A percentile compares a stretch with the other conserved stretches of the same genome.
phyloP scores from a whole-genome alignment of 768 basidiomycete species.

The Nidularia pulvinata region DNA sequence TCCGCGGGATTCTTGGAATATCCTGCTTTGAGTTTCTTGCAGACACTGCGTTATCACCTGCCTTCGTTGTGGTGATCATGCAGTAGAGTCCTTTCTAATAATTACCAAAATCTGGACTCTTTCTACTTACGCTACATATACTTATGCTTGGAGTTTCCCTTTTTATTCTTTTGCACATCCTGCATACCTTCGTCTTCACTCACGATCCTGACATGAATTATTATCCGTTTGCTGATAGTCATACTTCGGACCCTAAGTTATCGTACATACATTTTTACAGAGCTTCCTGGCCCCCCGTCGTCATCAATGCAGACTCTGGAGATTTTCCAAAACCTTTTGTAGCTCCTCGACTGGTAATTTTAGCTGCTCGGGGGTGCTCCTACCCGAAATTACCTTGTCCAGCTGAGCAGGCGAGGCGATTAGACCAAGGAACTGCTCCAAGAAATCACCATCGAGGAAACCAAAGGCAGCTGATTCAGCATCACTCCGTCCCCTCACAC shows the following conservation, averaged over 20 bases:
- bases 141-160: too few relatives aligned
- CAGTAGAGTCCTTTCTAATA: constrained; percentile 2
- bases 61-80: constrained; percentile 18
- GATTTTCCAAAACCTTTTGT: constrained; percentile 40
- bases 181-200: not conserved
- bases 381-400: constrained; percentile 55
- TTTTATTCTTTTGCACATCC: constrained; percentile 1
- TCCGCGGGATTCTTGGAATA: constrained; percentile 22
- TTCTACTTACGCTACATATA: too few relatives aligned
- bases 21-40: constrained; percentile 32
- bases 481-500: constrained; percentile 54
- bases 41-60: constrained; percentile 38
- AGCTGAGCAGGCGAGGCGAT: constrained; percentile 35
- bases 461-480: constrained; percentile 58
- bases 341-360: constrained; percentile 41
- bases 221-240: not conserved
- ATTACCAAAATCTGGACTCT: not conserved
- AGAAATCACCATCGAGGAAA: constrained; percentile 88
- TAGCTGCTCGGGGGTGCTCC: constrained; percentile 58
- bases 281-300: constrained; percentile 1
- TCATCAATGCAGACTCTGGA: constrained; percentile 57
- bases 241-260: too few relatives aligned
- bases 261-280: not conserved
- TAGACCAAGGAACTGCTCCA: constrained; percentile 64
- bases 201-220: not conserved